These are phyloP conservation scores for Microbotryomycetes sp. DNA, from an alignment of 1,284 basidiomycete species.

Conservation along the genomic window DNA sequence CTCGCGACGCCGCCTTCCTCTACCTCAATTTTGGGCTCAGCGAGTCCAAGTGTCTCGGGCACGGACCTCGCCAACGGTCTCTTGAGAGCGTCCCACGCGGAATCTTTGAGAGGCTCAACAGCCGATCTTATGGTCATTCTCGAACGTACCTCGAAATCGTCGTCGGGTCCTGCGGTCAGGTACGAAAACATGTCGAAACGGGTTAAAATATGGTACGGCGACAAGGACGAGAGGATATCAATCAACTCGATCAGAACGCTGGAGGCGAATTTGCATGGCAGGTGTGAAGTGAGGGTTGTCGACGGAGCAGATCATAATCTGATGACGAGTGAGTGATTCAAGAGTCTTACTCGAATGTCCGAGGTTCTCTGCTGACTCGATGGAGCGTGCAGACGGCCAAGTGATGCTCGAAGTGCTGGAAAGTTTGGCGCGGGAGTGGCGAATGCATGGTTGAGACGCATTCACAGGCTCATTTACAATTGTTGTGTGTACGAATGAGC, in stretches of 20 bases:
- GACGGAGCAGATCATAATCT: slow-evolving; percentile 82
- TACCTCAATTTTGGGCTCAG: not conserved
- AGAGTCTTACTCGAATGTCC: not conserved
- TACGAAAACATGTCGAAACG: slow-evolving; percentile 61
- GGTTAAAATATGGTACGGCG: slow-evolving; percentile 89
- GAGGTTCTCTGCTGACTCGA: not conserved
- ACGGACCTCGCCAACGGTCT: slow-evolving; percentile 55
- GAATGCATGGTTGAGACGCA: not conserved
- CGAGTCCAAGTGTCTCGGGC: slow-evolving; percentile 10
- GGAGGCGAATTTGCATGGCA: slow-evolving; percentile 81
- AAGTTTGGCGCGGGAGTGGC: slow-evolving; percentile 42
- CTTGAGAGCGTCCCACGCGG: slow-evolving; percentile 87
- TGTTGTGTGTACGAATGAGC: too few species aligned
- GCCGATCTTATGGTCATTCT: slow-evolving; percentile 84
- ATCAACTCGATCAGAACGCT: slow-evolving; percentile 71
- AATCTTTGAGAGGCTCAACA: slow-evolving; percentile 82
- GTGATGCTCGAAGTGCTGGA: slow-evolving; percentile 86
- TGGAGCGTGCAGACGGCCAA: slow-evolving; percentile 46
- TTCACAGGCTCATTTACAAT: too few species aligned
- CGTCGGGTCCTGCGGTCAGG: slow-evolving; percentile 40
- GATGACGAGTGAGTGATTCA: slow-evolving; percentile 60
- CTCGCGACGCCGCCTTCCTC: not conserved
- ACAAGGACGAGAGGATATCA: slow-evolving; percentile 84
- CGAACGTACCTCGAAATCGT: slow-evolving; percentile 59
- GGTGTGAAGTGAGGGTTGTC: slow-evolving; percentile 71